Base-by-base conservation (phyloP, 2,329 filamentous ascomycete genomes). In the Aureobasidium namibiae region DNA sequence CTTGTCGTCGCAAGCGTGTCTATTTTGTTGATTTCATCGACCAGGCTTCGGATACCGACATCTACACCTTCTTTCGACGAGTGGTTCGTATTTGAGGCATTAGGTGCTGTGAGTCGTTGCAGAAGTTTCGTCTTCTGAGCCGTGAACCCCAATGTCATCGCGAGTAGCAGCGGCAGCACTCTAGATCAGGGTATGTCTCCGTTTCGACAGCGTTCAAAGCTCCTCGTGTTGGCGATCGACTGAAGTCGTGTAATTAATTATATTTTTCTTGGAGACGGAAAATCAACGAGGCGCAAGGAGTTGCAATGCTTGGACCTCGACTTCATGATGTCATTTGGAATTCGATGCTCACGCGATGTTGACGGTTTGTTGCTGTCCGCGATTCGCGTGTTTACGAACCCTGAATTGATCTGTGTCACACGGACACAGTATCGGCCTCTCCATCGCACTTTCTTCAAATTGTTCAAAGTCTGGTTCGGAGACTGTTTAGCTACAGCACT, bases 31-130 rank as follows among this genome's bases (percentile, higher is more conserved):
- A 97, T 87, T 65, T 88, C 84, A 53, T 81, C 79, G 62, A 97
- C 91, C 57, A 96, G 77, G 23, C 85, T 80, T 48, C 86, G 82
- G 64, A 97, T 91, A 0, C 85, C 87, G 49, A 77, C 82, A 71
- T 97, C 92, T 21, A 97, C 82, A 0, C 85, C 88, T 16, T 92
- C 92, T 75, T 96, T 96, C 2, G 92, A 92, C 1, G 90, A 95
- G 8, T 87, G 80, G 73, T 96, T 92, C 41, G 83, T 82, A 73
- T 96, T 95, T 61, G 88, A 81, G 4, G 78, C 79, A 44, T 83
- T 82, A 1, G 90, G 87, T 3, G 84, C 78, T 9, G 83, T 76
- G 3, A 96, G 84, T 64, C 86, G 82, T 42, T 79, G 74, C 14
- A 96, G 75, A 64, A 96, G 95, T 61, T 81, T 84, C 54, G 74